Conservation (phyloP, 768 basidiomycete genomes). For the Trametes villosa region DNA sequence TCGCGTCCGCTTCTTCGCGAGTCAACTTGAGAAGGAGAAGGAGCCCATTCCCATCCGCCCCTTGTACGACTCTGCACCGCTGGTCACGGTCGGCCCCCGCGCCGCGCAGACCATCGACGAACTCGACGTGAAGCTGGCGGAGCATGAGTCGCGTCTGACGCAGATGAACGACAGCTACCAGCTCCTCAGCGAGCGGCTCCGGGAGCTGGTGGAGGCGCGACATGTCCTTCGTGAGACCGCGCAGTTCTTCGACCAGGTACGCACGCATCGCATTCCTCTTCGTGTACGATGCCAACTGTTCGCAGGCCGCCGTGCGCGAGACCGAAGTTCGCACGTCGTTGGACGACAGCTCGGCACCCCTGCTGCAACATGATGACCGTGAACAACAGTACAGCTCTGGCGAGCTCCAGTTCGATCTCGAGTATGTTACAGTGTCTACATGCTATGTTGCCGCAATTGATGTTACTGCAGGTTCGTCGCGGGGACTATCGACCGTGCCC, state of each 20-base stretch:
- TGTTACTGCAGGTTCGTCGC: conserved; percentile 75
- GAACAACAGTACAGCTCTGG: conserved; percentile 60
- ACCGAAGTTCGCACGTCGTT: conserved; percentile 85
- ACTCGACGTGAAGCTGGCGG: conserved; percentile 82
- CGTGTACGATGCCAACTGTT: neutral
- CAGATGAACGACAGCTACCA: conserved; percentile 97
- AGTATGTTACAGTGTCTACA: conserved; percentile 52
- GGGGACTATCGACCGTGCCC: conserved; percentile 92
- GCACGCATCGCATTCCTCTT: conserved; percentile 25
- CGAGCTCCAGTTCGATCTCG: conserved; percentile 79
- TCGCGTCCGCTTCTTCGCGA: conserved; percentile 86
- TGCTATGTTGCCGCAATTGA: neutral
- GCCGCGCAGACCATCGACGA: conserved; percentile 94
- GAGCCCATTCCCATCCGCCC: conserved; percentile 84
- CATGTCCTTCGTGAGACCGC: conserved; percentile 95
- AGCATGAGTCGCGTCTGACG: conserved; percentile 81
- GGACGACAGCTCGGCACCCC: conserved; percentile 88
- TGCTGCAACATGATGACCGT: conserved; percentile 90
- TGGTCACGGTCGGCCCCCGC: conserved; percentile 89
- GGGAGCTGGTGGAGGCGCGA: conserved; percentile 90
- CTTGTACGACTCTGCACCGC: conserved; percentile 81
- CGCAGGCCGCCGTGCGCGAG: conserved; percentile 77
- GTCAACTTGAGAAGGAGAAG: conserved; percentile 85
- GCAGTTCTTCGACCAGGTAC: conserved; percentile 89
- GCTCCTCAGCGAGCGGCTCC: conserved; percentile 80